phyloP scores from a whole-genome alignment of 345 rosid species.

The Populus euphratica region DNA sequence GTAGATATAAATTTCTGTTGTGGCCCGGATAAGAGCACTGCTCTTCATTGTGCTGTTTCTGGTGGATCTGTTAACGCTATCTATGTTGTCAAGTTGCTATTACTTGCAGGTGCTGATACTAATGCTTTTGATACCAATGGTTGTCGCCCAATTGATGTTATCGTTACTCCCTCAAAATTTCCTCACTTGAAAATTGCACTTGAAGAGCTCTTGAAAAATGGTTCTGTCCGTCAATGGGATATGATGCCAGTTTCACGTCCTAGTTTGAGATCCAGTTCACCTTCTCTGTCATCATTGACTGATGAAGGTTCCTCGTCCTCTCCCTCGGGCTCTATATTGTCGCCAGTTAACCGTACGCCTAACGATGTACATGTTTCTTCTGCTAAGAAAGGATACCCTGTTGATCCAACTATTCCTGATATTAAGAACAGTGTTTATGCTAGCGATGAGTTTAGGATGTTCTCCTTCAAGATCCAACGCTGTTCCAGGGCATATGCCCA shows the following conservation, averaged over 20 bases:
- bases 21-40: constrained; percentile 52
- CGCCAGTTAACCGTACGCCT: constrained; percentile 28
- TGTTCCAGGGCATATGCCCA: constrained; percentile 35
- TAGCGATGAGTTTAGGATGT: constrained; percentile 39
- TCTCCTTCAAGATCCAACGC: constrained; percentile 31
- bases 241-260: constrained; percentile 19
- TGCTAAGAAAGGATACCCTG: constrained; percentile 27
- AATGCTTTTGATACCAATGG: constrained; percentile 24
- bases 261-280: constrained; percentile 39
- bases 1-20: constrained; percentile 43
- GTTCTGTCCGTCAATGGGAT: constrained; percentile 26
- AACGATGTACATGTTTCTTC: constrained; percentile 18
- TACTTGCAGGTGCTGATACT: constrained; percentile 32
- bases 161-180: constrained; percentile 17
- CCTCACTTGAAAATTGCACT: constrained; percentile 8
- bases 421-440: constrained; percentile 23
- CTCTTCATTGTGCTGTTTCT: constrained; percentile 76
- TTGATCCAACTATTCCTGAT: constrained; percentile 24
- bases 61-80: constrained; percentile 48
- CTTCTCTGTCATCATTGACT: constrained; percentile 34
- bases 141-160: constrained; percentile 24
- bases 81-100: constrained; percentile 53
- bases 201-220: constrained; percentile 31
- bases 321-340: constrained; percentile 28
- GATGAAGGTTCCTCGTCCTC: constrained; percentile 33